Evolutionary conservation across 106 monocot species (phyloP).

Genomic region (Posidonia australis): DNA sequence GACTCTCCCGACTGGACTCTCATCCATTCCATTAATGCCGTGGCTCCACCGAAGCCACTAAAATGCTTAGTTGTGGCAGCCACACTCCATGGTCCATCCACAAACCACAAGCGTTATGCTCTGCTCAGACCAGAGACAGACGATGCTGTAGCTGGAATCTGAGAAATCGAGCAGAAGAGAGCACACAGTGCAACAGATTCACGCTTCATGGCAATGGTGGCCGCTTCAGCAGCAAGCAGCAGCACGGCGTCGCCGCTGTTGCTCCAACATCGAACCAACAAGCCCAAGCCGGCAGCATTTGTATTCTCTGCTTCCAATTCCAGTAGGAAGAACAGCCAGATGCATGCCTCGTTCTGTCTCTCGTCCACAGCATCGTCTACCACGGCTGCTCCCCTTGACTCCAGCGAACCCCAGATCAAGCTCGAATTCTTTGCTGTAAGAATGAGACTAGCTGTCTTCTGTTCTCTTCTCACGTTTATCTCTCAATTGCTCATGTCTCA

Average conservation of each 20-base stretch:
- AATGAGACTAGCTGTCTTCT: not conserved
- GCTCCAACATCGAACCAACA: not conserved
- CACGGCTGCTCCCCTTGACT: not conserved
- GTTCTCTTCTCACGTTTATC: not conserved
- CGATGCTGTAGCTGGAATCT: too few relatives aligned
- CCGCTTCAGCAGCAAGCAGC: not conserved
- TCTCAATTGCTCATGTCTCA: too few relatives aligned
- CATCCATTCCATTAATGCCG: too few relatives aligned
- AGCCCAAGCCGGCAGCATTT: not conserved
- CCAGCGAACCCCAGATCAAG: conserved; percentile 38
- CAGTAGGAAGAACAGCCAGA: not conserved
- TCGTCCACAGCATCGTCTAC: not conserved
- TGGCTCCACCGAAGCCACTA: too few relatives aligned
- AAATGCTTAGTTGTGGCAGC: too few relatives aligned
- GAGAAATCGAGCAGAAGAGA: too few relatives aligned
- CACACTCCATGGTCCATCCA: too few relatives aligned
- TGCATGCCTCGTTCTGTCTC: not conserved
- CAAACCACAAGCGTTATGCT: too few relatives aligned
- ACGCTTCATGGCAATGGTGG: not conserved
- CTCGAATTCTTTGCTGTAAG: conserved; percentile 54
- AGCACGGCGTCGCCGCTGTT: not conserved
- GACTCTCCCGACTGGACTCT: too few relatives aligned
- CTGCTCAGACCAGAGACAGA: too few relatives aligned
- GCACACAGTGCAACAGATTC: too few relatives aligned
- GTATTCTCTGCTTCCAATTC: not conserved